phyloP scores from a whole-genome alignment of 768 basidiomycete genomes.

The Pholiota molesta region DNA sequence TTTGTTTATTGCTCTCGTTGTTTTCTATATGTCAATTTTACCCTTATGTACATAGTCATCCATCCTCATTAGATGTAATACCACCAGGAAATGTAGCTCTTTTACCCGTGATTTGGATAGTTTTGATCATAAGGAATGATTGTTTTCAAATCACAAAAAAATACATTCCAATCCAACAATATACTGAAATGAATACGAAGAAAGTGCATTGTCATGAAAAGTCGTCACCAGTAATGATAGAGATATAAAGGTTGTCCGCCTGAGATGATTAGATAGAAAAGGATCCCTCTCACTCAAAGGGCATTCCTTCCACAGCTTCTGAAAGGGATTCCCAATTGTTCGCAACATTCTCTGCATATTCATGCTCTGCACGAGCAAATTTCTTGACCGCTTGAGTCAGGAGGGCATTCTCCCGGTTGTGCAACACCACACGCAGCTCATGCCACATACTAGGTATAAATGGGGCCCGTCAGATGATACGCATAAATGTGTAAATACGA shows the following conservation, averaged over 20 bases:
- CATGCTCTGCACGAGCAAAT: slow-evolving; percentile 76
- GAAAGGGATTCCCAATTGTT: slow-evolving; percentile 76
- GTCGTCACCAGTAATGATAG: slow-evolving; percentile 13
- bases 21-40: too few relatives aligned
- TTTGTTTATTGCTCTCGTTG: slow-evolving; percentile 11
- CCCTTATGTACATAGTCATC: too few relatives aligned
- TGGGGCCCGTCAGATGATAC: slow-evolving; percentile 11
- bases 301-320: slow-evolving; percentile 80
- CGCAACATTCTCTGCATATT: slow-evolving; percentile 62
- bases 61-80: not conserved
- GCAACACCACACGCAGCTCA: slow-evolving; percentile 89
- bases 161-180: not conserved
- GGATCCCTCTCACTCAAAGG: slow-evolving; percentile 61
- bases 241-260: not conserved
- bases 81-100: slow-evolving; percentile 1
- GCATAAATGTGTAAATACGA: not conserved
- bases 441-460: slow-evolving; percentile 81
- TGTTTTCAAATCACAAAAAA: not conserved
- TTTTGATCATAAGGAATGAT: too few relatives aligned
- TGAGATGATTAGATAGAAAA: not conserved
- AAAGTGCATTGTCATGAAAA: slow-evolving; percentile 10
- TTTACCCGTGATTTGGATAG: not conserved
- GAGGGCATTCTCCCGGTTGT: slow-evolving; percentile 87
- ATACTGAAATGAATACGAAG: not conserved
- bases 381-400: slow-evolving; percentile 72